A percentile compares a stretch with the other conserved stretches of the same genome.
These are phyloP conservation scores for Dendrothele bispora DNA, from an alignment of 768 basidiomycete species.

Conservation along the genomic window DNA sequence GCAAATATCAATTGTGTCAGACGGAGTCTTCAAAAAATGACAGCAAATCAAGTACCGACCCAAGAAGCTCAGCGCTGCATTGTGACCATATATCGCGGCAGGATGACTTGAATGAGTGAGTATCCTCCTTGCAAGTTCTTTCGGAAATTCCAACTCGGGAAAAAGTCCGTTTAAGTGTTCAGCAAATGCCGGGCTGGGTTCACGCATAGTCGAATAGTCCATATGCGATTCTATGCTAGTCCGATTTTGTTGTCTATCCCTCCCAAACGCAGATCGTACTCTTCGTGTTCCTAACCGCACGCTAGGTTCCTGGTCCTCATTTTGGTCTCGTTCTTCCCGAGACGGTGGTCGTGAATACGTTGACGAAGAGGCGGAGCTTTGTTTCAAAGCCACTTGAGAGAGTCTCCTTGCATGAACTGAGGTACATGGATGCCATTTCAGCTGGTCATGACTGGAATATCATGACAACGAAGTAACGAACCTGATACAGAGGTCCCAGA, in stretches of 20 bases:
- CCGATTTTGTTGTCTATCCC: neutral
- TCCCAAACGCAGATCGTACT: constrained; percentile 1
- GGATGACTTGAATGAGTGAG: constrained; percentile 80
- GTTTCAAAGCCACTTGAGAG: constrained; percentile 5
- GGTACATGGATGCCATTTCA: no score
- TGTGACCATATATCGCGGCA: constrained; percentile 66
- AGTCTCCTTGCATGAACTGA: constrained; percentile 2
- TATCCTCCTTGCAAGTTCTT: constrained; percentile 68
- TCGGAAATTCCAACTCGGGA: constrained; percentile 65
- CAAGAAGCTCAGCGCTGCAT: constrained; percentile 69
- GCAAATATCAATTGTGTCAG: neutral
- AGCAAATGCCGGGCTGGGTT: constrained; percentile 30
- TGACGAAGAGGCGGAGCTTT: neutral
- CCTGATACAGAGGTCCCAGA: constrained; percentile 6
- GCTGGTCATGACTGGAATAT: neutral
- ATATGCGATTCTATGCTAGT: neutral
- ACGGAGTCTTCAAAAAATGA: no score
- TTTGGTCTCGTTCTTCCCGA: constrained; percentile 2
- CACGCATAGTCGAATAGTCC: constrained; percentile 7
- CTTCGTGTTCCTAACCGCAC: neutral
- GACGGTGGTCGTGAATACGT: neutral
- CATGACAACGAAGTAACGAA: neutral
- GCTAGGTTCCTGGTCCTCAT: neutral
- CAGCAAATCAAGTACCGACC: constrained; percentile 48
- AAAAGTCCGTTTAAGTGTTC: constrained; percentile 66